A percentile compares a stretch with the other conserved stretches of the same genome.
phyloP scores from a whole-genome alignment of 768 basidiomycete species.

The Trametes villosa region DNA sequence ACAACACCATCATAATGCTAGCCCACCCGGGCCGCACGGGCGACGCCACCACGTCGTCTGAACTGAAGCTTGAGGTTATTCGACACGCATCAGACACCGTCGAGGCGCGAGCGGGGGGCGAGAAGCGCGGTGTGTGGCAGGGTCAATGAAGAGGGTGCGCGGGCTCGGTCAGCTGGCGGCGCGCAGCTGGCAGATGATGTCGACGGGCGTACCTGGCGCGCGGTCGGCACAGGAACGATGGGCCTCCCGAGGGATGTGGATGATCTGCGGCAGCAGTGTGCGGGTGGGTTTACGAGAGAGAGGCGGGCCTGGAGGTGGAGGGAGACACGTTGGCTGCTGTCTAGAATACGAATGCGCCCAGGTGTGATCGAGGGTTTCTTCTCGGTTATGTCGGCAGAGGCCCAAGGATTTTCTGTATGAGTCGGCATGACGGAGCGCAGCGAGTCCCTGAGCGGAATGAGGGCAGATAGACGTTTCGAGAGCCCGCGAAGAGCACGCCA shows the following conservation, averaged over 20 bases:
- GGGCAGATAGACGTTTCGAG: no score
- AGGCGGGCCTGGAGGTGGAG: not conserved
- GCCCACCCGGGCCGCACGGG: no score
- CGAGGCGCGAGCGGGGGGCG: not conserved
- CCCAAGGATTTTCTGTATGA: no score
- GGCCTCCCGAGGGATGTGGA: not conserved
- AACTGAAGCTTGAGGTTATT: not conserved
- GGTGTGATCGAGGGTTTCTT: no score
- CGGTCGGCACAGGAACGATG: not conserved
- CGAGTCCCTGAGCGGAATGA: no score
- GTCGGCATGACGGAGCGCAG: no score
- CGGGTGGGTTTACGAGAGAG: not conserved
- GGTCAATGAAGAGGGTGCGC: not conserved
- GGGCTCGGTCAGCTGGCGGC: not conserved
- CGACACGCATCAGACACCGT: not conserved
- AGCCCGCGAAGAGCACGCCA: no score
- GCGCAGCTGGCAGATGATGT: constrained; percentile 1
- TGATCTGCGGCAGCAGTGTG: not conserved
- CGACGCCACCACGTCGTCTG: not conserved
- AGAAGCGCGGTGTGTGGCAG: no score
- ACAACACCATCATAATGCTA: not conserved
- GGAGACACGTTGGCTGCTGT: no score
- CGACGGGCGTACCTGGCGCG: not conserved
- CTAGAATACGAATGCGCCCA: no score
- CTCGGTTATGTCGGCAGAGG: no score